Evolutionary conservation across 306 rosid genomes (phyloP).

Genomic region (Elaeagnus macrophylla): DNA sequence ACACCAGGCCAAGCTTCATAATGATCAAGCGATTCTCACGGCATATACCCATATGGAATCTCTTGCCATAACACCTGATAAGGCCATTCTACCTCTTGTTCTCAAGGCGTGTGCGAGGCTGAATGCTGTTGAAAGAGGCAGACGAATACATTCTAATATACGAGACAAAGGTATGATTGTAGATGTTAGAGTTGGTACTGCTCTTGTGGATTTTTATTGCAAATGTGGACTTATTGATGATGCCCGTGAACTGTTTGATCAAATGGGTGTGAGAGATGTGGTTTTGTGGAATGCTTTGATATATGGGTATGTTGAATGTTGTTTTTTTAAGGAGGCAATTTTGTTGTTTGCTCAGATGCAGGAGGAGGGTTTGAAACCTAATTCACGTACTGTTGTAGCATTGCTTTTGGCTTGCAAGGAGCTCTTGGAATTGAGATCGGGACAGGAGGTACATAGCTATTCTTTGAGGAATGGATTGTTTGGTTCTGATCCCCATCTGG

Average conservation of each 20-base stretch:
- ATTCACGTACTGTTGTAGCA: conserved; percentile 34
- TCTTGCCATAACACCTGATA: conserved; percentile 23
- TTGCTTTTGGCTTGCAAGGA: conserved; percentile 32
- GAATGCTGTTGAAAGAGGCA: conserved; percentile 26
- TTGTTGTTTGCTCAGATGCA: conserved; percentile 30
- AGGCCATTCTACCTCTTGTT: conserved; percentile 32
- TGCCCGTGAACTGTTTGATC: conserved; percentile 30
- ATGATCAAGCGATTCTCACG: conserved; percentile 37
- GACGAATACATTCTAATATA: conserved; percentile 23
- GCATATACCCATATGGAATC: conserved; percentile 39
- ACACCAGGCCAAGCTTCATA: conserved; percentile 28
- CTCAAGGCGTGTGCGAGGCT: conserved; percentile 38
- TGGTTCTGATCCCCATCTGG: conserved; percentile 36
- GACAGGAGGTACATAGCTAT: conserved; percentile 35
- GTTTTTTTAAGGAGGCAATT: conserved; percentile 21
- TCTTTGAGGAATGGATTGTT: conserved; percentile 35
- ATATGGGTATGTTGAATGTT: conserved; percentile 31
- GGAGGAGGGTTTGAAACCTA: conserved; percentile 25
- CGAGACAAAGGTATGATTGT: conserved; percentile 11
- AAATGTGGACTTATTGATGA: conserved; percentile 30
- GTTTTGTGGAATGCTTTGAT: conserved; percentile 41
- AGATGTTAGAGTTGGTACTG: conserved; percentile 36
- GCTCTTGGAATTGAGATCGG: conserved; percentile 22
- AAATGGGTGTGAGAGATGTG: conserved; percentile 33
- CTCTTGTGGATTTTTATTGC: conserved; percentile 38